Percentiles rank a stretch among this genome's conserved stretches.
phyloP scores from a whole-genome alignment of 805 yeast species.

The Metschnikowia corniflorae region DNA sequence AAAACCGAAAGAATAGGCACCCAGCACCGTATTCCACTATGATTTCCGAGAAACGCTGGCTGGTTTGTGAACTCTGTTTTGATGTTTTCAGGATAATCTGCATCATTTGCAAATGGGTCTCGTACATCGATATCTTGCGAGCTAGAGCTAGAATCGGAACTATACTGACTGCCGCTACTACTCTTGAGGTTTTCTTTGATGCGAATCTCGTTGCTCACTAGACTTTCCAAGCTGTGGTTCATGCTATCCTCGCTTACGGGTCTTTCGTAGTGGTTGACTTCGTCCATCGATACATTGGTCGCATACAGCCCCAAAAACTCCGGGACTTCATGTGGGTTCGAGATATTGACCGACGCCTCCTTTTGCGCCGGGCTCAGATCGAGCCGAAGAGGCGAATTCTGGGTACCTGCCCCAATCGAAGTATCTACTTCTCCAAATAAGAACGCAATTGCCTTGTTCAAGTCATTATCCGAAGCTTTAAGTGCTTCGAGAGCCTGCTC shows the following conservation, averaged over 20 bases:
- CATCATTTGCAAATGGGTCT: conserved; percentile 3
- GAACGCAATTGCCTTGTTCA: conserved; percentile 18
- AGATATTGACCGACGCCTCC: conserved; percentile 20
- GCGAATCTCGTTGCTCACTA: conserved; percentile 3
- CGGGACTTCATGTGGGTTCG: conserved; percentile 34
- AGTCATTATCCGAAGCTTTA: conserved; percentile 14
- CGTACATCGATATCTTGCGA: conserved; percentile 4
- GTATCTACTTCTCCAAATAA: conserved; percentile 19
- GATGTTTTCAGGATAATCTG: conserved; percentile 11
- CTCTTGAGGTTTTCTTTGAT: conserved; percentile 5
- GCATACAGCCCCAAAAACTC: conserved; percentile 17
- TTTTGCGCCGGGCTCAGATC: neutral
- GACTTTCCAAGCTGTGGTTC: conserved; percentile 6
- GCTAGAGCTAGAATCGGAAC: conserved; percentile 1
- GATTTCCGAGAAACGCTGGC: conserved; percentile 12
- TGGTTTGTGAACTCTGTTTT: conserved; percentile 11
- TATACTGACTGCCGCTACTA: neutral
- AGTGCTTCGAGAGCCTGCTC: conserved; percentile 18
- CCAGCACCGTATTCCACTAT: conserved; percentile 22
- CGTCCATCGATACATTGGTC: conserved; percentile 4
- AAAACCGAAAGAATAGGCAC: conserved; percentile 41
- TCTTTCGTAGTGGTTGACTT: conserved; percentile 5
- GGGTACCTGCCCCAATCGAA: conserved; percentile 11
- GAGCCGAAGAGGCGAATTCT: conserved; percentile 9
- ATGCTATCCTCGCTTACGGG: conserved; percentile 4